Evolutionary conservation across 1,139 yeast genomes (phyloP).

Genomic region (Debaryomycetaceae sp.): DNA sequence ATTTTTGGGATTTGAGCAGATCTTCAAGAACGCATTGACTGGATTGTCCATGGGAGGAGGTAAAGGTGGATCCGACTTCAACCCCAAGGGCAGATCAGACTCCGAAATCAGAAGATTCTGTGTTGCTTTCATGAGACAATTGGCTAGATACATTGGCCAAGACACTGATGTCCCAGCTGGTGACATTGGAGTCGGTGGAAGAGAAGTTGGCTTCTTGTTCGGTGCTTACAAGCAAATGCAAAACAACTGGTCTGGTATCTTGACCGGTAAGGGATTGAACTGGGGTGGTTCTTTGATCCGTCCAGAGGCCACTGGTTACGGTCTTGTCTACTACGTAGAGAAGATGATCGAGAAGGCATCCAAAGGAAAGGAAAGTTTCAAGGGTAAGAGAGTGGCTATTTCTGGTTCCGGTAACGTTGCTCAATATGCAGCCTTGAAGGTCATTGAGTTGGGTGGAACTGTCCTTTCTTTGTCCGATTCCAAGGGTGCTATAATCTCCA

Average conservation of each 20-base stretch:
- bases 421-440: conserved; percentile 97
- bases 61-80: conserved; percentile 98
- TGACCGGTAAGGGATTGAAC: conserved; percentile 95
- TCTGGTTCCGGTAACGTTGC: conserved; percentile 99
- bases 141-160: conserved; percentile 93
- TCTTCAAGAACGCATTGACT: conserved; percentile 96
- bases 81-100: conserved; percentile 93
- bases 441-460: conserved; percentile 92
- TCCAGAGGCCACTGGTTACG: conserved; percentile 99
- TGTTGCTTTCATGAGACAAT: conserved; percentile 91
- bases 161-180: conserved; percentile 98
- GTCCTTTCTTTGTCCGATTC: conserved; percentile 95
- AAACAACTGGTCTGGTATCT: conserved; percentile 95
- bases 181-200: conserved; percentile 94
- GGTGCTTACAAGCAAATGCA: conserved; percentile 94
- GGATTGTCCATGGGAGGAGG: conserved; percentile 99
- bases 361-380: conserved; percentile 80
- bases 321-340: conserved; percentile 93
- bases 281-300: conserved; percentile 99
- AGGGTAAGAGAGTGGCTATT: conserved; percentile 91
- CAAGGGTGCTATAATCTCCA: conserved; percentile 78
- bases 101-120: conserved; percentile 96
- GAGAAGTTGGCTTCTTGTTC: conserved; percentile 85
- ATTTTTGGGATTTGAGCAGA: conserved; percentile 97
- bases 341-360: conserved; percentile 96